Evolutionary conservation across 495 filamentous ascomycete species (phyloP).

Genomic region (Penicillium ochrochloron): DNA sequence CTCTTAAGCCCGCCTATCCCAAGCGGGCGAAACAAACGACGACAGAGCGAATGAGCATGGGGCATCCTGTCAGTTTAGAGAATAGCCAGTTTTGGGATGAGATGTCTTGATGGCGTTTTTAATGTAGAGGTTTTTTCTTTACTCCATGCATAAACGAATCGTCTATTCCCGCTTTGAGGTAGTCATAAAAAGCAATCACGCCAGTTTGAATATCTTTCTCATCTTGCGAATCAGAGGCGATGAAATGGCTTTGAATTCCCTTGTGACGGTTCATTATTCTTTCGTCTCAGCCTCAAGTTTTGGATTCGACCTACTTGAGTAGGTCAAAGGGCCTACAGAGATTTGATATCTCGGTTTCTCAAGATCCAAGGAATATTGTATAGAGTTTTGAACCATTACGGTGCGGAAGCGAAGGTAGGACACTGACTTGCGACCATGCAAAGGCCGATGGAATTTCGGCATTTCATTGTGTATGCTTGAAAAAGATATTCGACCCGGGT

Average conservation of each 20-base stretch:
- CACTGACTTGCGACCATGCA: background rate
- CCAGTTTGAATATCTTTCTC: conserved; percentile 13
- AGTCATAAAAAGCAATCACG: conserved; percentile 30
- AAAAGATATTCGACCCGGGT: too few relatives aligned
- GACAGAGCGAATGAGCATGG: conserved; percentile 20
- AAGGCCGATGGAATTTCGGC: background rate
- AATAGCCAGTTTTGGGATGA: conserved; percentile 48
- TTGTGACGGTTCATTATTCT: background rate
- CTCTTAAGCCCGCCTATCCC: conserved; percentile 12
- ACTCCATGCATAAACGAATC: conserved; percentile 33
- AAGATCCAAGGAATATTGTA: too few relatives aligned
- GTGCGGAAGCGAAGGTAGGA: background rate
- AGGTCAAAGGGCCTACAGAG: too few relatives aligned
- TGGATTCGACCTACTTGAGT: too few relatives aligned
- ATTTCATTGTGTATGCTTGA: background rate
- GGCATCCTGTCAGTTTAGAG: conserved; percentile 42
- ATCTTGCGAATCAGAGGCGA: background rate
- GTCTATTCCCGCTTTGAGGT: conserved; percentile 20
- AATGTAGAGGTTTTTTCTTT: conserved; percentile 49
- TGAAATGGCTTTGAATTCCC: background rate
- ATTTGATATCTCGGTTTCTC: too few relatives aligned
- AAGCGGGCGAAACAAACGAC: conserved; percentile 27
- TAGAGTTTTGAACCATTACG: too few relatives aligned
- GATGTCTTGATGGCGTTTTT: conserved; percentile 48
- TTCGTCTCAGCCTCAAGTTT: background rate